Evolutionary conservation across 169 alveolate species (phyloP).

Genomic region (Plasmodium berghei): DNA sequence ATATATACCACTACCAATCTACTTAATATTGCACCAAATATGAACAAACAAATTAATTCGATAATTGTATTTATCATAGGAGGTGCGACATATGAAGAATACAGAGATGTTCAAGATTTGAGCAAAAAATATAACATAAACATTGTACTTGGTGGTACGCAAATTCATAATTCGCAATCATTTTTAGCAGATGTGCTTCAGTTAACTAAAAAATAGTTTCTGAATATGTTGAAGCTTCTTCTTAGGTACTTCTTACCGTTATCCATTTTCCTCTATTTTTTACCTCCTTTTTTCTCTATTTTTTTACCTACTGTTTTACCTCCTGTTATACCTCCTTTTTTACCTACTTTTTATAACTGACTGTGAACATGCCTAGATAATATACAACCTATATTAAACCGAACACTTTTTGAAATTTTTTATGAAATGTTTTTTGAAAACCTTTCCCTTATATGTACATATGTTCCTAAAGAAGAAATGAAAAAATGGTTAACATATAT

Average conservation of each 20-base stretch:
- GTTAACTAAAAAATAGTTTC: slow-evolving; percentile 23
- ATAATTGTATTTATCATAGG: slow-evolving; percentile 91
- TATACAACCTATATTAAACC: too few species aligned
- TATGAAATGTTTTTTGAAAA: too few species aligned
- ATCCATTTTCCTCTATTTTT: not conserved
- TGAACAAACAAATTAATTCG: slow-evolving; percentile 83
- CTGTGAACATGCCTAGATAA: too few species aligned
- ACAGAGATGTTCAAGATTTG: slow-evolving; percentile 87
- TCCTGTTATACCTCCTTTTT: too few species aligned
- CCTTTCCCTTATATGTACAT: too few species aligned
- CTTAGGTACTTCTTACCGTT: not conserved
- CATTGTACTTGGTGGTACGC: slow-evolving; percentile 91
- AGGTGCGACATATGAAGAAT: slow-evolving; percentile 94
- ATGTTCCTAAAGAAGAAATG: too few species aligned
- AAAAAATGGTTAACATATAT: too few species aligned
- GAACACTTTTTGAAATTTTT: too few species aligned
- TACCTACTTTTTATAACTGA: too few species aligned
- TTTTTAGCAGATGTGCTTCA: slow-evolving; percentile 77
- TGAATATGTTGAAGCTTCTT: too few species aligned
- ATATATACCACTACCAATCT: slow-evolving; percentile 87
- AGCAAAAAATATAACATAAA: slow-evolving; percentile 82
- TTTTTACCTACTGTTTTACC: too few species aligned
- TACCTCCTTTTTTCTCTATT: too few species aligned
- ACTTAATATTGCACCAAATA: slow-evolving; percentile 65
- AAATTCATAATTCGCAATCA: slow-evolving; percentile 87